Evolutionary conservation across 179 eudicot genomes (phyloP), one percentile per base, ranked within the genome.

Genomic region (Silene noctiflora): DNA sequence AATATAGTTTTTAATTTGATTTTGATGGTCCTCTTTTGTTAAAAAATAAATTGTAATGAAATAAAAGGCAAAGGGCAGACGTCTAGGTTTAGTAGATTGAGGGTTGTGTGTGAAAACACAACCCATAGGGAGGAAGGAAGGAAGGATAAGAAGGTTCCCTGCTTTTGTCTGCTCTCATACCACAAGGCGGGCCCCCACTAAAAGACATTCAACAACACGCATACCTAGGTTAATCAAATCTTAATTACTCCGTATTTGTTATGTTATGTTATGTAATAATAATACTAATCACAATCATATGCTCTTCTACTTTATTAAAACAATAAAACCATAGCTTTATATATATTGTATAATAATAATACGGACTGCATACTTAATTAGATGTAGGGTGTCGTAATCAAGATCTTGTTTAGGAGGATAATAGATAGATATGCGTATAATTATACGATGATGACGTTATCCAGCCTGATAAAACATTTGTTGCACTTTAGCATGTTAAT

Each of bases 131-230:
- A 39, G 46, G 46, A 8, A 71, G 74, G 46, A 8, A 71, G 74
- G 84, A 61, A 70, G 79, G 84, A 81, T 78, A 78, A 82, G 84
- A 78, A 82, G 82, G 77, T 82, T 78, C 81, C 77, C 84, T 73
- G 84, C 84, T 82, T 82, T 82, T 78, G 84, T 78, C 82, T 82
- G 77, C 81, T 75, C 79, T 78, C 71, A 64, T 33, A 31, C 74
- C 62, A 33, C 39, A 33, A 33, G 39, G 39, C 39, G 39, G 74
- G 59, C 46, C 75, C 77, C 22, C 78, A 51, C 60, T 70, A 27
- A 6, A 39, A 39, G 6, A 39, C 46, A 39, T 39, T 39, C 1
- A 39, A 78, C 79, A 33, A 33, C 39, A 33, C 39, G 76, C 64
- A 61, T 46, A 69, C 63, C 81, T 74, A 78, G 73, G 80, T 39